These are phyloP conservation scores for Globisporangium lucens DNA, from an alignment of 352 stramenopile species.

Conservation along the genomic window DNA sequence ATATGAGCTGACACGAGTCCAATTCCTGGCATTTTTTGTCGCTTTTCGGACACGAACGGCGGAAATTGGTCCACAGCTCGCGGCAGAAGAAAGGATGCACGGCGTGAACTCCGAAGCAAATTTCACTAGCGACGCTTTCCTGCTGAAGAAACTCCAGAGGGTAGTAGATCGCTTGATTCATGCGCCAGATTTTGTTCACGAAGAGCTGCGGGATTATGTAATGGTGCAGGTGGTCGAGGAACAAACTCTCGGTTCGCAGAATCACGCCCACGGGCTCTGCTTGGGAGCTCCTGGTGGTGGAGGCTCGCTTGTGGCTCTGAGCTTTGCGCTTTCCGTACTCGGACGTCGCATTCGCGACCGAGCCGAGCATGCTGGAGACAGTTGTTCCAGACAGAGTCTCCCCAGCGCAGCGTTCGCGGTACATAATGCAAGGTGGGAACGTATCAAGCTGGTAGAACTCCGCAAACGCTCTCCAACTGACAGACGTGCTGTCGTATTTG, in stretches of 20 bases:
- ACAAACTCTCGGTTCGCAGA: slow-evolving; percentile 1
- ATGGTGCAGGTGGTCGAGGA: slow-evolving; percentile 10
- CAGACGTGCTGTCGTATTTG: neutral
- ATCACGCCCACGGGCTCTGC: neutral
- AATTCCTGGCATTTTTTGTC: neutral
- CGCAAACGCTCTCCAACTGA: neutral
- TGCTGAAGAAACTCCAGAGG: neutral
- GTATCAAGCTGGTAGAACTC: neutral
- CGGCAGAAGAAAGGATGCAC: slow-evolving; percentile 12
- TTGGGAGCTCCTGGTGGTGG: neutral
- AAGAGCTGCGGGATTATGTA: slow-evolving; percentile 13
- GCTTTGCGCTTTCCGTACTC: neutral
- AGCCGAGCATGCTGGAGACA: slow-evolving; percentile 1
- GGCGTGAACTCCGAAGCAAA: slow-evolving; percentile 3
- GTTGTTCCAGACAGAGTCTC: neutral
- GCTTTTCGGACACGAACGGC: slow-evolving; percentile 2
- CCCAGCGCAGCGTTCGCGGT: neutral
- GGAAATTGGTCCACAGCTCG: slow-evolving; percentile 15
- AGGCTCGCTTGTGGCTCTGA: neutral
- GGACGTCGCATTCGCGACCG: neutral
- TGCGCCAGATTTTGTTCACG: neutral
- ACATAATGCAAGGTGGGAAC: neutral
- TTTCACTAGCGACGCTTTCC: neutral
- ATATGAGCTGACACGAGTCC: neutral
- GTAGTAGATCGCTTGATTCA: slow-evolving; percentile 11